Base-by-base conservation (phyloP, 257 asterid genomes). In the Nicotiana undulata region DNA sequence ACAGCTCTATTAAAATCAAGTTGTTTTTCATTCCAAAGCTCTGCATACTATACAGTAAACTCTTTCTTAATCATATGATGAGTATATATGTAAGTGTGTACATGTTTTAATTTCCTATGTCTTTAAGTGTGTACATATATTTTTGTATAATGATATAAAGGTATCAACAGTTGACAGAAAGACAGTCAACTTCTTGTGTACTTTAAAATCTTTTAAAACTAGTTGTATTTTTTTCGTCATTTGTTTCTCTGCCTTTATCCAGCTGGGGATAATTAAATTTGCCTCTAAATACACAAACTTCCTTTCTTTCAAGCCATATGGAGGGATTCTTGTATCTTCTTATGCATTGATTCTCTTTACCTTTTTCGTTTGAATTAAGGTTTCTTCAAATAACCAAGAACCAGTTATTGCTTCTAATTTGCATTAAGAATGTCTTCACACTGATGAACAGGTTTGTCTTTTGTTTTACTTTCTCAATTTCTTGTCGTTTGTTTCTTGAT, bases 241-340 rank as follows among this genome's bases (percentile, higher is more conserved):
- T 49, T 44, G 40, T 40, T 46, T 72, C 78, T 72, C 78, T 46
- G 78, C 60, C 60, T 72, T 72, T 72, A 13, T 72, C 60, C 59
- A 20, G 8, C 3, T 68, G 31, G 34, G 52, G 32, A 18, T 37
- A 9, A 8, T 70, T 44, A 24, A 22, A 44, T 70, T 70, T 70
- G 59, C 77, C 77, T 70, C 59, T 70, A 44, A 44, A 22, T 70
- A 70, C 37, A 44, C 22, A 11, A 1, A 4, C 76, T 44, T 68
- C 6, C 31, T 4, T 63, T 63, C 49, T 15, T 46, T 68, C 56
- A 9, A 24, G 37, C 22, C 60, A 49, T 40, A 40, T 46, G 61
- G 60, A 49, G 24, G 12, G 32, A 8, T 5, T 22, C 46, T 72
- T 70, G 10, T 9, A 46, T 46, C 15, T 11, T 9, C 52, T 51